phyloP scores from a whole-genome alignment of 148 eudicot species.

The Silene latifolia region DNA sequence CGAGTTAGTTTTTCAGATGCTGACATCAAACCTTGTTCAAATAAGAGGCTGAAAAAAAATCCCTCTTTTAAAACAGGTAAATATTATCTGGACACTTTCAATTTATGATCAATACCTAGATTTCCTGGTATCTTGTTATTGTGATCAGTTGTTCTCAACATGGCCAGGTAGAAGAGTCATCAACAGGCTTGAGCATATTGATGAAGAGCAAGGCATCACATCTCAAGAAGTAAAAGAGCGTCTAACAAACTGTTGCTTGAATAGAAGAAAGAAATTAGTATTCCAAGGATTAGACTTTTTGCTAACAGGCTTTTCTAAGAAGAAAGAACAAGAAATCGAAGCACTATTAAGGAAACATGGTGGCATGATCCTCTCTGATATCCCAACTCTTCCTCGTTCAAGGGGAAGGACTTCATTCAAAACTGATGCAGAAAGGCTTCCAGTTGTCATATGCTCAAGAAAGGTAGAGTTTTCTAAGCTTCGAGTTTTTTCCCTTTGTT shows the following conservation, averaged over 20 bases:
- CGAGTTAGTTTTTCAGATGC: slow-evolving; percentile 56
- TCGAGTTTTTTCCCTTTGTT: not conserved
- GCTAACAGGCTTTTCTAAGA: slow-evolving; percentile 68
- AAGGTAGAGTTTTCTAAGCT: slow-evolving; percentile 44
- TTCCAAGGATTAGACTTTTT: slow-evolving; percentile 67
- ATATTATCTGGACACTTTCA: slow-evolving; percentile 18
- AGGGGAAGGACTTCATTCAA: slow-evolving; percentile 45
- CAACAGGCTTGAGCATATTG: slow-evolving; percentile 28
- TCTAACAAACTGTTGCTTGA: slow-evolving; percentile 32
- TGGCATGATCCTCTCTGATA: slow-evolving; percentile 66
- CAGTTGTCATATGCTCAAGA: slow-evolving; percentile 59
- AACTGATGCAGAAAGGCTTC: slow-evolving; percentile 47
- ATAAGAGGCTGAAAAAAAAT: slow-evolving; percentile 23
- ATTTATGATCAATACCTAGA: slow-evolving; percentile 4
- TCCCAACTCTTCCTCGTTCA: slow-evolving; percentile 50
- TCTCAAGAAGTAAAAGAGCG: slow-evolving; percentile 45
- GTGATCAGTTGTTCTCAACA: slow-evolving; percentile 19
- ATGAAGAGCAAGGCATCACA: slow-evolving; percentile 29
- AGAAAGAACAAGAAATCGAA: slow-evolving; percentile 63
- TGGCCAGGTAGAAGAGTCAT: slow-evolving; percentile 36
- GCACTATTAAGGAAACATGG: slow-evolving; percentile 61
- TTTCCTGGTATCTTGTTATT: not conserved
- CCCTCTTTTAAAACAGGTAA: slow-evolving; percentile 32
- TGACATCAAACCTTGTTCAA: slow-evolving; percentile 27
- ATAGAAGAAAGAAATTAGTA: slow-evolving; percentile 42